These are phyloP conservation scores for Tricholoma bakamatsutake DNA, from an alignment of 768 basidiomycete genomes.

Conservation along the genomic window DNA sequence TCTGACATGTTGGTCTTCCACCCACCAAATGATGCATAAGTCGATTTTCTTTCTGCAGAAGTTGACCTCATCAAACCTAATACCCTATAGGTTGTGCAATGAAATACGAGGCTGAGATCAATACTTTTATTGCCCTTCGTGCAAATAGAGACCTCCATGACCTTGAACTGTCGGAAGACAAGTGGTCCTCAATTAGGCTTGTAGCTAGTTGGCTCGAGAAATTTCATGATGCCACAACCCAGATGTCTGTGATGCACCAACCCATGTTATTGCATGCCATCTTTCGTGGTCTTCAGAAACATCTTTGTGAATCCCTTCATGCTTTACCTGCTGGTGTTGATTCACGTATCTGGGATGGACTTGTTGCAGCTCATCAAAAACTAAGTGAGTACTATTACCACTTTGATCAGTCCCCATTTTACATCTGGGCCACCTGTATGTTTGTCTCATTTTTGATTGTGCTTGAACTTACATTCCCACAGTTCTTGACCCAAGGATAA, in stretches of 20 bases:
- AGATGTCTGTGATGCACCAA: not conserved
- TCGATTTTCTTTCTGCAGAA: too few relatives aligned
- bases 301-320: not conserved
- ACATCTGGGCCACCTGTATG: not conserved
- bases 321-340: too few relatives aligned
- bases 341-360: not conserved
- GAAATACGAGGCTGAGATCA: too few relatives aligned
- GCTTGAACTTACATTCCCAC: too few relatives aligned
- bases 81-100: too few relatives aligned
- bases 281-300: not conserved
- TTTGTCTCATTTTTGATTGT: not conserved
- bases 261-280: not conserved
- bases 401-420: not conserved
- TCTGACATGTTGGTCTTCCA: too few relatives aligned
- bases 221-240: not conserved
- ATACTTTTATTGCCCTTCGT: too few relatives aligned
- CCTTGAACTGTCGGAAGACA: too few relatives aligned
- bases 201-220: not conserved
- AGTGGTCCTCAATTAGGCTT: not conserved
- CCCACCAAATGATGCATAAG: too few relatives aligned
- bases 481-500: conserved; percentile 23
- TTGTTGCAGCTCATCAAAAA: not conserved
- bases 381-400: not conserved
- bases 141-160: too few relatives aligned
- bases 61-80: too few relatives aligned